A percentile compares a stretch with the other conserved stretches of the same genome.
Evolutionary conservation across 148 eudicot species (phyloP).

Genomic region (Drosera capensis): DNA sequence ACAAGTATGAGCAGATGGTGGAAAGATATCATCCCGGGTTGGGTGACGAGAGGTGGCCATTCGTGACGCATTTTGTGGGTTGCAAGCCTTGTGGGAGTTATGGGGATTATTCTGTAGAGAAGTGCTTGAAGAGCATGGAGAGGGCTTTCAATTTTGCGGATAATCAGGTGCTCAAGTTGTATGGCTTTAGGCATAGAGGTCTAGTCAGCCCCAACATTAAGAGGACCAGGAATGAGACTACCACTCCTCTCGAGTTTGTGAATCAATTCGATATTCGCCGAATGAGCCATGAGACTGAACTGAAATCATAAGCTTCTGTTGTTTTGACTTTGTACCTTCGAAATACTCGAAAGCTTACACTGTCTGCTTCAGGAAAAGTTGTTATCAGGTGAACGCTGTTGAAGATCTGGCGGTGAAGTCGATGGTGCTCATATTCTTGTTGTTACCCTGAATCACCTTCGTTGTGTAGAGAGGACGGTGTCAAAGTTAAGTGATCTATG

Average conservation of each 20-base stretch:
- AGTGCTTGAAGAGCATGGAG: constrained; percentile 89
- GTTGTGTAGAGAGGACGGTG: too few species aligned
- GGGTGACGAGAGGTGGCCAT: constrained; percentile 93
- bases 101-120: constrained; percentile 72
- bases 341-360: neutral
- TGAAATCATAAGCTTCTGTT: constrained; percentile 15
- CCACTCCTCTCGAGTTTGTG: constrained; percentile 39
- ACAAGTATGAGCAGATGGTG: constrained; percentile 62
- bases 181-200: constrained; percentile 81
- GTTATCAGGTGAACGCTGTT: neutral
- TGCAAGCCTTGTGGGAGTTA: constrained; percentile 92
- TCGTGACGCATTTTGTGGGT: constrained; percentile 86
- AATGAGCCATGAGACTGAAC: constrained; percentile 14
- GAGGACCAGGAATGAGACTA: constrained; percentile 61
- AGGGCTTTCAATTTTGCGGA: constrained; percentile 90
- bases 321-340: neutral
- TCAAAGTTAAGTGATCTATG: neutral
- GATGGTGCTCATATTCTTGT: too few species aligned
- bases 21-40: constrained; percentile 70
- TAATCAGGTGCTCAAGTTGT: constrained; percentile 72
- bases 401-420: too few species aligned
- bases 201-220: constrained; percentile 72
- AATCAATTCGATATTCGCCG: constrained; percentile 54
- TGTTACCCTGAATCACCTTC: too few species aligned
- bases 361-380: neutral